phyloP scores from a whole-genome alignment of 805 yeast species.

The Candida cerambycidarum region DNA sequence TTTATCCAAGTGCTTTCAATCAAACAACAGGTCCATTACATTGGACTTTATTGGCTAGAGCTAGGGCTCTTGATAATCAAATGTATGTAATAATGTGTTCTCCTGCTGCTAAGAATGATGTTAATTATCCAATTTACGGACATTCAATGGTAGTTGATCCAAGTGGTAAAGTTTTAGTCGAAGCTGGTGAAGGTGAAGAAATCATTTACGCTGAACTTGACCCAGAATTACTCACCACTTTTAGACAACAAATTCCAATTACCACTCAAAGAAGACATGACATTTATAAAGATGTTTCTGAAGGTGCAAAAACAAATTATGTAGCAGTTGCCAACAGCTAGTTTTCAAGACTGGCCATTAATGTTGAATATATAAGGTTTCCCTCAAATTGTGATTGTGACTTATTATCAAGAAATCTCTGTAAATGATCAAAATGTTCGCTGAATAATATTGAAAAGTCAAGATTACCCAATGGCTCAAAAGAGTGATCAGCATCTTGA shows the following conservation, averaged over 20 bases:
- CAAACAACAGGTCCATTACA: slow-evolving; percentile 74
- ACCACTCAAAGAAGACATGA: slow-evolving; percentile 71
- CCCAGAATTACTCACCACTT: slow-evolving; percentile 53
- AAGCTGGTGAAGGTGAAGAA: slow-evolving; percentile 78
- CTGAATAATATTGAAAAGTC: neutral
- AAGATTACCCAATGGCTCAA: neutral
- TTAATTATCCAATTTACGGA: slow-evolving; percentile 64
- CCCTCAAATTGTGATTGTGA: neutral
- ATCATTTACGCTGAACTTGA: slow-evolving; percentile 74
- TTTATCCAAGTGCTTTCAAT: slow-evolving; percentile 75
- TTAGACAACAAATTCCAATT: slow-evolving; percentile 69
- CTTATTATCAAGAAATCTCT: neutral
- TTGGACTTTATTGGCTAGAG: slow-evolving; percentile 66
- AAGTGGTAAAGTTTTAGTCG: slow-evolving; percentile 57
- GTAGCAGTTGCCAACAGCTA: slow-evolving; percentile 10
- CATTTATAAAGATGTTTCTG: slow-evolving; percentile 46
- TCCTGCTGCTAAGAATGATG: slow-evolving; percentile 67
- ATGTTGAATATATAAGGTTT: slow-evolving; percentile 1
- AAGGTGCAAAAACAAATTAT: slow-evolving; percentile 11
- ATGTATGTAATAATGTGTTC: slow-evolving; percentile 71
- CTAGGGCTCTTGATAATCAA: slow-evolving; percentile 69
- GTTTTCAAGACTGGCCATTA: slow-evolving; percentile 1
- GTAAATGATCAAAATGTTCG: slow-evolving; percentile 1
- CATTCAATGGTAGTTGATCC: slow-evolving; percentile 67
- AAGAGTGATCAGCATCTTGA: neutral